Conservation (phyloP, 169 alveolate genomes). For the Miamiensis avidus region DNA sequence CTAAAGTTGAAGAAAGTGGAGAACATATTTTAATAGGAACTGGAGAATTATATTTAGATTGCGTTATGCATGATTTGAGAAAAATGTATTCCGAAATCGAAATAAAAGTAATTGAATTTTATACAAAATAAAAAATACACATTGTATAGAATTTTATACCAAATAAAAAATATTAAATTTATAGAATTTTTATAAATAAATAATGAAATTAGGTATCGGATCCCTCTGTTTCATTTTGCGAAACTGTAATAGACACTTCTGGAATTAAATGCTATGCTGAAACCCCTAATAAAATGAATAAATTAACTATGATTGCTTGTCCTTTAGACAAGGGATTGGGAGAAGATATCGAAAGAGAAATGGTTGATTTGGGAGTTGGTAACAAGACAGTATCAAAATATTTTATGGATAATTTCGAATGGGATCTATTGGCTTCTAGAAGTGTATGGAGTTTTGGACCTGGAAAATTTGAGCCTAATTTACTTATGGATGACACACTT, state of each 20-base stretch:
- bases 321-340: conserved; percentile 94
- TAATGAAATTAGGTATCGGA: conserved; percentile 82
- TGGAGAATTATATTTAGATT: conserved; percentile 98
- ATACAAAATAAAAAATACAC: background rate
- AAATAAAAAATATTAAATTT: background rate
- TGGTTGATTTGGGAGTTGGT: conserved; percentile 52
- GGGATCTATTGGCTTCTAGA: conserved; percentile 97
- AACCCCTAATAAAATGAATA: conserved; percentile 95
- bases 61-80: conserved; percentile 97
- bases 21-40: conserved; percentile 98
- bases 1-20: conserved; percentile 98
- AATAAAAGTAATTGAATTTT: conserved; percentile 74
- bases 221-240: conserved; percentile 94
- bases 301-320: conserved; percentile 93
- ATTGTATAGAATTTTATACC: background rate
- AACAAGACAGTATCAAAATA: conserved; percentile 50
- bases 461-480: conserved; percentile 91
- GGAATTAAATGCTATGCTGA: conserved; percentile 95
- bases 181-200: background rate
- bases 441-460: conserved; percentile 99
- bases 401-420: conserved; percentile 86
- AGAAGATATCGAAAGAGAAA: conserved; percentile 88
- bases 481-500: conserved; percentile 95
- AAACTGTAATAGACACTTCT: conserved; percentile 96
- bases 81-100: conserved; percentile 97